These are phyloP conservation scores for Diophrys appendiculata DNA, from an alignment of 73 alveolate species.

Conservation along the genomic window DNA sequence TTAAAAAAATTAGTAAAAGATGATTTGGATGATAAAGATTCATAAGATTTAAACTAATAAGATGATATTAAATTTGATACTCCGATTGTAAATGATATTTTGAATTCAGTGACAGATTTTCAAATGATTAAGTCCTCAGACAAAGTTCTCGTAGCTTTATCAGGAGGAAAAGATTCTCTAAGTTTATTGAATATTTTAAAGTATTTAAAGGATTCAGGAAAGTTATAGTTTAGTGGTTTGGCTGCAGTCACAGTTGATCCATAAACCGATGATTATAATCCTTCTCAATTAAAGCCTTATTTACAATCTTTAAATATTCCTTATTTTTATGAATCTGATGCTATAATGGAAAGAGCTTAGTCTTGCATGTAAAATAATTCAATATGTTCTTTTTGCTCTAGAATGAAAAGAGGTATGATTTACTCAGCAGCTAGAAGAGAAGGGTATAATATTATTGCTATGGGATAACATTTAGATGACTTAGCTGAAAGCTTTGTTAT, in stretches of 20 bases:
- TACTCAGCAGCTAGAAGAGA: slow-evolving; percentile 89
- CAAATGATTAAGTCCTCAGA: slow-evolving; percentile 96
- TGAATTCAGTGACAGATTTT: slow-evolving; percentile 85
- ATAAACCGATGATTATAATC: slow-evolving; percentile 94
- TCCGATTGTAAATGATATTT: slow-evolving; percentile 73
- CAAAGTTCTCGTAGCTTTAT: slow-evolving; percentile 89
- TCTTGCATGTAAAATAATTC: slow-evolving; percentile 87
- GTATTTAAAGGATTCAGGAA: slow-evolving; percentile 66
- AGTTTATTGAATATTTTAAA: slow-evolving; percentile 87
- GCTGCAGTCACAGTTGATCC: slow-evolving; percentile 98
- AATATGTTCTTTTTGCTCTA: slow-evolving; percentile 96
- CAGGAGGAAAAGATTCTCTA: slow-evolving; percentile 98
- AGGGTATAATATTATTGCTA: slow-evolving; percentile 90
- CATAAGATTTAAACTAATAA: not conserved
- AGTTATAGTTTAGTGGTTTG: slow-evolving; percentile 80
- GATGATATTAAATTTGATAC: not conserved
- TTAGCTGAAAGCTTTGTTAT: slow-evolving; percentile 97
- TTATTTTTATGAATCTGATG: slow-evolving; percentile 87
- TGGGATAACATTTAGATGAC: slow-evolving; percentile 98
- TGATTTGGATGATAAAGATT: not conserved
- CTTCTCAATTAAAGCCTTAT: slow-evolving; percentile 87
- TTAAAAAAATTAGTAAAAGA: not conserved
- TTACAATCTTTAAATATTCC: slow-evolving; percentile 77
- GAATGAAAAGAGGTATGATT: slow-evolving; percentile 98
- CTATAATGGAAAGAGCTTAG: slow-evolving; percentile 84